Conservation (phyloP, 2,329 filamentous ascomycete species). For the Geoglossum cookeanum region DNA sequence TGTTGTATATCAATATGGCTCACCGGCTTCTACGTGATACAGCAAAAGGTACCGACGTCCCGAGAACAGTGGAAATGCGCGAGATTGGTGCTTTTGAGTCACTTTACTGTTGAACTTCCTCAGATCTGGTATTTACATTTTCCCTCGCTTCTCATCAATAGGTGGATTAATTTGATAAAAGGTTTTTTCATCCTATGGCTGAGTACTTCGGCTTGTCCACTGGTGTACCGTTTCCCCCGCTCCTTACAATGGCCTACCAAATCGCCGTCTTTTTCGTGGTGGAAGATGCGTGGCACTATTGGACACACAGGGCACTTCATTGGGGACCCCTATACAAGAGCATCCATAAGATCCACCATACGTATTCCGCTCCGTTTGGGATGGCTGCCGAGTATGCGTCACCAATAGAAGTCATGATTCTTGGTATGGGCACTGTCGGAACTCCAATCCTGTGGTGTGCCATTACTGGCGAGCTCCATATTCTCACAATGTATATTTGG, state of each 20-base stretch:
- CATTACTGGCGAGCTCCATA: constrained; percentile 72
- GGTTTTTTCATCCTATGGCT: constrained; percentile 89
- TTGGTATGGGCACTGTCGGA: constrained; percentile 72
- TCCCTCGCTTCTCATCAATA: background rate
- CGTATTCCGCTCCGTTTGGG: constrained; percentile 93
- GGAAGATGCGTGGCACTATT: constrained; percentile 98
- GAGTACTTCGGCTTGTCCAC: constrained; percentile 81
- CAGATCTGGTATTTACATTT: constrained; percentile 59
- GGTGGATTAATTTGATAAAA: constrained; percentile 10
- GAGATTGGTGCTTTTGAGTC: constrained; percentile 74
- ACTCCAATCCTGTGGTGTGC: constrained; percentile 68
- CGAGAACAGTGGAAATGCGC: constrained; percentile 93
- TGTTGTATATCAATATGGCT: background rate
- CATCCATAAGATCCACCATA: constrained; percentile 98
- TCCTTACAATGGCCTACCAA: constrained; percentile 76
- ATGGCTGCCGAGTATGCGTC: constrained; percentile 94
- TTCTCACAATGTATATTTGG: constrained; percentile 96
- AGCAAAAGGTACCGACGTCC: constrained; percentile 75
- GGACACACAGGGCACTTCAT: constrained; percentile 81
- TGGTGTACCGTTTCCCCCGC: constrained; percentile 69
- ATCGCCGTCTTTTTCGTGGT: constrained; percentile 87
- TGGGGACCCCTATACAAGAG: constrained; percentile 89
- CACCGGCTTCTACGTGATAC: constrained; percentile 1
- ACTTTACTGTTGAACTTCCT: constrained; percentile 94
- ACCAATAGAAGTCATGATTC: constrained; percentile 88